phyloP scores from a whole-genome alignment of 805 yeast genomes.

The Candida nonsorbophila region DNA sequence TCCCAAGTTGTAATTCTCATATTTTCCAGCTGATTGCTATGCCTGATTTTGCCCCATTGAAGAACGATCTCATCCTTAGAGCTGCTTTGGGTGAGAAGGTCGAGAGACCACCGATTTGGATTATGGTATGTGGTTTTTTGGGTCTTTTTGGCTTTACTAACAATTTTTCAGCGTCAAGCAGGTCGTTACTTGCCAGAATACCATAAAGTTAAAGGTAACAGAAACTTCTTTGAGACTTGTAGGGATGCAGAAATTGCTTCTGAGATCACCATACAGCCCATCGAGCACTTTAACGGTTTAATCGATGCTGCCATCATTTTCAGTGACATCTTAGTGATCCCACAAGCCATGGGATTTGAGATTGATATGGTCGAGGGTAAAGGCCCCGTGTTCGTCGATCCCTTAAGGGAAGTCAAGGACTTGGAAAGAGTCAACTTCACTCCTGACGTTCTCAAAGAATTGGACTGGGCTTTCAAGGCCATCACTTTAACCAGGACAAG shows the following conservation, averaged over 20 bases:
- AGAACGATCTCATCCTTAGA: conserved; percentile 86
- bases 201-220: conserved; percentile 76
- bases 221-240: conserved; percentile 94
- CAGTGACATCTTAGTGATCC: conserved; percentile 91
- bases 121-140: conserved; percentile 52
- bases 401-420: conserved; percentile 72
- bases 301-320: conserved; percentile 97
- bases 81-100: conserved; percentile 89
- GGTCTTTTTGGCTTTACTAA: conserved; percentile 1
- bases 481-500: conserved; percentile 84
- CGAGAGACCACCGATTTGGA: conserved; percentile 97
- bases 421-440: conserved; percentile 51
- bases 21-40: conserved; percentile 7
- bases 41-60: conserved; percentile 62
- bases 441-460: conserved; percentile 68
- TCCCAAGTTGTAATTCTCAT: not conserved
- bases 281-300: conserved; percentile 81
- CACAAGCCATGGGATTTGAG: conserved; percentile 96
- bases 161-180: conserved; percentile 69
- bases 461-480: conserved; percentile 95
- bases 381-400: conserved; percentile 91
- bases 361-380: conserved; percentile 91
- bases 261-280: conserved; percentile 92
- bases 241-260: conserved; percentile 91
- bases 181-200: conserved; percentile 91